Evolutionary conservation across 345 rosid species (phyloP).

Genomic region (Excoecaria cochinchinensis): DNA sequence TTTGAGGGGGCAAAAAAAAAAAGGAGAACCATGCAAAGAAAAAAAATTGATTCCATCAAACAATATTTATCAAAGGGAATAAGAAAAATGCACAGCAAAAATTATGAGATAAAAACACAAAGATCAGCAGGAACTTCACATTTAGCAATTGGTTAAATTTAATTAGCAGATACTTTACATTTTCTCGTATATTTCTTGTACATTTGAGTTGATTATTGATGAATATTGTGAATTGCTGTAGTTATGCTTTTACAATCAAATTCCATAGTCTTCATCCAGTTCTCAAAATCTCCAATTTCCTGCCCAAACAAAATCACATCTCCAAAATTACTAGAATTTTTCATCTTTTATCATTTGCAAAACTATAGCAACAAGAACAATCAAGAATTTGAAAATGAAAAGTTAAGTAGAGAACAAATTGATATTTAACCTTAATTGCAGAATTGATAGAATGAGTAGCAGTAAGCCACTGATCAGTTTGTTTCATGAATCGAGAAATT

Average conservation of each 20-base stretch:
- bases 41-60: too few species aligned
- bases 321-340: background rate
- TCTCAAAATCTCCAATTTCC: constrained; percentile 98
- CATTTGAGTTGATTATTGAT: constrained; percentile 26
- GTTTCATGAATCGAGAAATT: constrained; percentile 61
- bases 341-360: background rate
- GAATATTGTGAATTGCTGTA: constrained; percentile 69
- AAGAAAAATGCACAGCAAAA: background rate
- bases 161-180: background rate
- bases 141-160: background rate
- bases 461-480: constrained; percentile 81
- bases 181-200: too few species aligned
- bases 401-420: too few species aligned
- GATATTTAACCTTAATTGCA: constrained; percentile 60
- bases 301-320: constrained; percentile 19
- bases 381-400: background rate
- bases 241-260: constrained; percentile 77
- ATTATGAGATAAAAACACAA: background rate
- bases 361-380: background rate
- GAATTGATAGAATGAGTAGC: constrained; percentile 68
- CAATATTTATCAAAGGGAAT: background rate
- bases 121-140: background rate
- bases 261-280: constrained; percentile 97
- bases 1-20: too few species aligned
- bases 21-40: too few species aligned